Base-by-base conservation (phyloP, 2,329 filamentous ascomycete genomes). In the Tolypocladium nubicola region DNA sequence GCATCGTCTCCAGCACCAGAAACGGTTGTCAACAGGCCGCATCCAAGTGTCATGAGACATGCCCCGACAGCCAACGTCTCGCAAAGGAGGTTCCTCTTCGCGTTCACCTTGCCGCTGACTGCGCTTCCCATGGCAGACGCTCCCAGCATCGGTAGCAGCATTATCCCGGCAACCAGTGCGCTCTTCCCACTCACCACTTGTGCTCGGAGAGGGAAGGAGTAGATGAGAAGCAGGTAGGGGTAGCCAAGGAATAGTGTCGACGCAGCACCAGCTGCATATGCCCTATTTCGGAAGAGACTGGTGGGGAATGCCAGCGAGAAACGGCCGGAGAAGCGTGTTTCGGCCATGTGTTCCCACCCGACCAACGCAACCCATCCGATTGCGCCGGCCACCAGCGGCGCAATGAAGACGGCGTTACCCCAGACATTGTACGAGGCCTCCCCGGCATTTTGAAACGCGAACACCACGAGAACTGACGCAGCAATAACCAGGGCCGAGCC, bases 371-470 rank as follows among this genome's bases (percentile, higher is more conserved):
- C 55, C 64, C 68, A 71, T 26, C 66, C 65, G 2, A 66, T 6
- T 5, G 70, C 9, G 8, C 71, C 71, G 11, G 61, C 60, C 1
- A 64, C 39, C 13, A 73, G 30, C 4, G 71, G 69, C 0, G 63
- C 70, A 35, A 72, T 59, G 49, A 73, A 73, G 5, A 67, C 53
- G 5, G 66, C 68, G 26, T 71, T 69, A 9, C 72, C 65, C 80
- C 80, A 84, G 43, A 68, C 63, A n/a, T 70, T 60, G 1, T 60
- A 58, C 3, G 68, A 60, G 0, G 67, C 65, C 1, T 64, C 64
- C 0, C 76, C 76, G 3, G 75, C 75, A 60, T 77, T 77, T 62
- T 85, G 81, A 57, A 85, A 83, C 1, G 82, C 71, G 61, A 83
- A 84, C 0, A 84, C 79, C 5, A 84, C 71, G 2, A 84, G 72